Conservation (phyloP, 2,329 filamentous ascomycete genomes). For the Aspergillus sp. region DNA sequence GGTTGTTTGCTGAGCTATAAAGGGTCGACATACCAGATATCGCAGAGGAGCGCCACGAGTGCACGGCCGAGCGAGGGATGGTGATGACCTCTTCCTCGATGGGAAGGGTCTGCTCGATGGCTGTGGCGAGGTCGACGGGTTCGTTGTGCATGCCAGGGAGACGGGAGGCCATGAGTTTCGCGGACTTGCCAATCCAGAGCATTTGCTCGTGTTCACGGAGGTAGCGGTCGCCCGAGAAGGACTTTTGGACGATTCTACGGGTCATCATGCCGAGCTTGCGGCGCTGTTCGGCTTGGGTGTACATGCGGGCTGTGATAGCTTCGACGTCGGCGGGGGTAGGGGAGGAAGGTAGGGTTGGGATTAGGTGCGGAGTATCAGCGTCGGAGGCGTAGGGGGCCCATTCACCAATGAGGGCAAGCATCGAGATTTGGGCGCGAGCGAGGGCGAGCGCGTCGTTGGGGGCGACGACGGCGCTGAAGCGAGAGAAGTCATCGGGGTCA, state of each 20-base stretch:
- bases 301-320: conserved; percentile 62
- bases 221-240: conserved; percentile 63
- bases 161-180: conserved; percentile 38
- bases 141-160: conserved; percentile 29
- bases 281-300: conserved; percentile 62
- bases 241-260: conserved; percentile 62
- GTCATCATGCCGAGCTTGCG: conserved; percentile 63
- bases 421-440: conserved; percentile 65
- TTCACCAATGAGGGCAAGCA: conserved; percentile 65
- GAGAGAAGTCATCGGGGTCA: conserved; percentile 50
- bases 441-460: conserved; percentile 66
- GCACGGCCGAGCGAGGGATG: conserved; percentile 38
- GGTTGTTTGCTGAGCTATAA: conserved; percentile 26
- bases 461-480: conserved; percentile 66
- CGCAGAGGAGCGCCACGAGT: conserved; percentile 43
- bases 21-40: conserved; percentile 37
- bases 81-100: conserved; percentile 44
- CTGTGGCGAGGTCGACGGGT: conserved; percentile 32
- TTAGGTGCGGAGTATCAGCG: conserved; percentile 40
- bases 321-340: conserved; percentile 57
- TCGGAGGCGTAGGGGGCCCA: conserved; percentile 65
- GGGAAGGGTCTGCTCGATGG: conserved; percentile 28
- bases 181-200: conserved; percentile 55
- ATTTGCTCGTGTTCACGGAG: conserved; percentile 66
- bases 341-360: conserved; percentile 49